phyloP scores from a whole-genome alignment of 2,329 filamentous ascomycete genomes.

The Colletotrichum sp. region DNA sequence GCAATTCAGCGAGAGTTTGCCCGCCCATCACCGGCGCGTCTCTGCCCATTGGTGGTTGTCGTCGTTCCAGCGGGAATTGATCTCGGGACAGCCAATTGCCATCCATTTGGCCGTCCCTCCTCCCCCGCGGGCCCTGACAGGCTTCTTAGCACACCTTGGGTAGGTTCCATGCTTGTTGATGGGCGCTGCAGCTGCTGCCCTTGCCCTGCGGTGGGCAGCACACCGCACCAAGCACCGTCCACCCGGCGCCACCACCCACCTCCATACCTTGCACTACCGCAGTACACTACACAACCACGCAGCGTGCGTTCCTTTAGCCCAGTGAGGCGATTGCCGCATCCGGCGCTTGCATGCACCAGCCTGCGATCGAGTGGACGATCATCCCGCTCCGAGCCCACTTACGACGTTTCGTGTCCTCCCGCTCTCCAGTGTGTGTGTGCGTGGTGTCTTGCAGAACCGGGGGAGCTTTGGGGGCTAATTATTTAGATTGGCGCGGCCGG shows the following conservation, averaged over 20 bases:
- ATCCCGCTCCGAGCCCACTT: constrained; percentile 13
- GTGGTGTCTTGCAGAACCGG: not conserved
- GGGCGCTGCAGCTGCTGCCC: not conserved
- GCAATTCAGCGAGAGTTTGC: constrained; percentile 21
- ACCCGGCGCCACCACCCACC: not conserved
- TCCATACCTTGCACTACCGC: too few relatives aligned
- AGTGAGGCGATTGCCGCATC: not conserved
- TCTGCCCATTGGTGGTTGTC: not conserved
- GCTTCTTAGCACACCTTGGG: not conserved
- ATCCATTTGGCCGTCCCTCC: constrained; percentile 4
- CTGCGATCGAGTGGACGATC: constrained; percentile 16
- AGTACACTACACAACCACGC: not conserved
- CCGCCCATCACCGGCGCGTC: not conserved
- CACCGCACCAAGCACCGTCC: not conserved
- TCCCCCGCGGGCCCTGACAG: not conserved
- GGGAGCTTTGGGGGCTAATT: not conserved
- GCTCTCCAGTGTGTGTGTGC: not conserved
- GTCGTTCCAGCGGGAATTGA: constrained; percentile 22
- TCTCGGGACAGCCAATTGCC: not conserved
- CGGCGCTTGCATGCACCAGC: constrained; percentile 17
- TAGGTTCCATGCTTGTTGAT: not conserved
- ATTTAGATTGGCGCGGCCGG: not conserved
- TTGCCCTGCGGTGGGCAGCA: not conserved
- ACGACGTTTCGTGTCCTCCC: constrained; percentile 21
- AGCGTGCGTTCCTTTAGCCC: not conserved